Conservation (phyloP, 495 filamentous ascomycete genomes). For the Hyaloscypha finlandica region DNA sequence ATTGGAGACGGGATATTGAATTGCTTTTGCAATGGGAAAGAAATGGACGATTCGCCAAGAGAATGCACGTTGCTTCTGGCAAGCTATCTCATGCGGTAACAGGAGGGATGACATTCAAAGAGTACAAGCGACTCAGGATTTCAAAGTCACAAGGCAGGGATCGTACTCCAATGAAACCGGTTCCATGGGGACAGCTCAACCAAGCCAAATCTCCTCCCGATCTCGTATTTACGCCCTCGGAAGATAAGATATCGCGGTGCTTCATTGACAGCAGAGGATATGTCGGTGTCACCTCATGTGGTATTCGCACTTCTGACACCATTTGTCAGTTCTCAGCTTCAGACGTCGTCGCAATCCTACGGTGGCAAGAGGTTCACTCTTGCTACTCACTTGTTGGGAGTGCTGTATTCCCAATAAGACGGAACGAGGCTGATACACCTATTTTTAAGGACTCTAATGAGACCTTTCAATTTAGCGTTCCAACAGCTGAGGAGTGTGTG, state of each 20-base stretch:
- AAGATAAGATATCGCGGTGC: not conserved
- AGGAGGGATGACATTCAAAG: not conserved
- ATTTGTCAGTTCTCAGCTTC: not conserved
- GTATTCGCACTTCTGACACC: not conserved
- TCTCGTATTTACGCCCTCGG: not conserved
- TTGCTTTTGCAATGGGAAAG: not conserved
- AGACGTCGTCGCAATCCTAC: conserved; percentile 1
- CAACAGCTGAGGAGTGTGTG: not conserved
- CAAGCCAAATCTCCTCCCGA: not conserved
- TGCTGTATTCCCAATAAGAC: not conserved
- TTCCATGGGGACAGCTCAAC: not conserved
- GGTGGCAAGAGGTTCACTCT: not conserved
- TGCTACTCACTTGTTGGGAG: not conserved
- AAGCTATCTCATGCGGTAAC: not conserved
- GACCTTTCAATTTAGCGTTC: not conserved
- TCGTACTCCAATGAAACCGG: not conserved
- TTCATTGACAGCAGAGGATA: conserved; percentile 5
- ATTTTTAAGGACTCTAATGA: not conserved
- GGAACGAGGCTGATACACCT: not conserved
- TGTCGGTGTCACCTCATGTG: not conserved
- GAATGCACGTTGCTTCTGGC: not conserved
- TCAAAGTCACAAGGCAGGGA: not conserved
- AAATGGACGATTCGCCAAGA: not conserved
- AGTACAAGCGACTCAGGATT: not conserved
- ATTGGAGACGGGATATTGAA: not conserved